Percentiles rank a stretch among this genome's conserved stretches.
phyloP scores from a whole-genome alignment of 768 basidiomycete species.

The Leccinum variicolor region DNA sequence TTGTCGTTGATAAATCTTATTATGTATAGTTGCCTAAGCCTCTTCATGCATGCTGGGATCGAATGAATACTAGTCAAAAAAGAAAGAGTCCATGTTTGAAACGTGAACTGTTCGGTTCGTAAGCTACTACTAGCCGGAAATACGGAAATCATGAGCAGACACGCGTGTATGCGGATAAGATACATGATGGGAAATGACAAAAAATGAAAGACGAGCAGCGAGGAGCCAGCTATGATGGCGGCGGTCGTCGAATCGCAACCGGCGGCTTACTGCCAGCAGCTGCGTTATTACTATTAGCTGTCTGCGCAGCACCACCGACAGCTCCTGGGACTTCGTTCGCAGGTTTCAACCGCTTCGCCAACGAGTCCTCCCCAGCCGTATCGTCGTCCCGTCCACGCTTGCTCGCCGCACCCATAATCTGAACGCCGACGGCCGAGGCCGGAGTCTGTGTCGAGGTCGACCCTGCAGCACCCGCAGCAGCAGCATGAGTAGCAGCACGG shows the following conservation, averaged over 20 bases:
- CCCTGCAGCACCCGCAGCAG: background rate
- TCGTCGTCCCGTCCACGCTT: constrained; percentile 66
- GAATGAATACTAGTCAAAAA: background rate
- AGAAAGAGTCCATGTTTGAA: background rate
- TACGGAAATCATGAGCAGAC: background rate
- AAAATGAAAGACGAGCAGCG: background rate
- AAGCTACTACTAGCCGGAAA: background rate
- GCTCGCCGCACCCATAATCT: constrained; percentile 61
- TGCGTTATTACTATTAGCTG: background rate
- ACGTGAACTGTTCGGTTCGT: background rate
- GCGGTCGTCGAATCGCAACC: constrained; percentile 33
- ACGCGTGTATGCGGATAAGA: background rate
- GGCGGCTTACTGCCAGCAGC: constrained; percentile 28
- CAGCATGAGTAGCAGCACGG: constrained; percentile 11
- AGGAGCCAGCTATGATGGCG: constrained; percentile 8
- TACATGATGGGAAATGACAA: background rate
- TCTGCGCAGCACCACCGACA: background rate
- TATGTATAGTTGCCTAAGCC: background rate
- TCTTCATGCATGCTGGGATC: background rate
- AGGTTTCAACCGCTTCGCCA: constrained; percentile 66
- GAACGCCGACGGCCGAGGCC: constrained; percentile 37
- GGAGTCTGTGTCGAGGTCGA: background rate
- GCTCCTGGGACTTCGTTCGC: constrained; percentile 25
- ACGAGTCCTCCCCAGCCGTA: constrained; percentile 46
- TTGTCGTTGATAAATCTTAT: background rate